These are phyloP conservation scores for Cytospora paraplurivora DNA, from an alignment of 2,329 filamentous ascomycete species.

Conservation along the genomic window DNA sequence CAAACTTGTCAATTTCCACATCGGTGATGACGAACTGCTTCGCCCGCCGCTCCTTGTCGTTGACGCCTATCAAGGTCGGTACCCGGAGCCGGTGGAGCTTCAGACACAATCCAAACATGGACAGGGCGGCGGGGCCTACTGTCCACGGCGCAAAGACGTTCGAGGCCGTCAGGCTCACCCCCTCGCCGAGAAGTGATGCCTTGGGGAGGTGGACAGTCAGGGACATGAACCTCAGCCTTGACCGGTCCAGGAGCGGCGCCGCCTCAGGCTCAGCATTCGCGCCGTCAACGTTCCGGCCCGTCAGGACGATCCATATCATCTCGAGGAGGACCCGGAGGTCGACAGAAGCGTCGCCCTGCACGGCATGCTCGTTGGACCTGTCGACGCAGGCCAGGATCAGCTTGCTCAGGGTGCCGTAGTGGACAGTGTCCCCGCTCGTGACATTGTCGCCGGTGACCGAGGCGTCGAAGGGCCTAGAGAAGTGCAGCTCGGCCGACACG, in stretches of 20 bases:
- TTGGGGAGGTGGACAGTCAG: slow-evolving; percentile 65
- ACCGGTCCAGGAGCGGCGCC: slow-evolving; percentile 40
- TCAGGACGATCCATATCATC: slow-evolving; percentile 42
- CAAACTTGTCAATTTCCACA: slow-evolving; percentile 60
- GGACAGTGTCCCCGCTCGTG: slow-evolving; percentile 65
- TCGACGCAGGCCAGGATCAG: slow-evolving; percentile 54
- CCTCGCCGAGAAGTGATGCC: slow-evolving; percentile 66
- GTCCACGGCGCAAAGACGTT: slow-evolving; percentile 43
- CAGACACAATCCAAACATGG: slow-evolving; percentile 42
- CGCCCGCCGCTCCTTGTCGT: slow-evolving; percentile 66
- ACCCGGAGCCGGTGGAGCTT: slow-evolving; percentile 61
- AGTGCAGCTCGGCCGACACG: slow-evolving; percentile 61
- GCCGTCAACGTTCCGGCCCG: slow-evolving; percentile 40
- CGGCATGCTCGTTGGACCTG: slow-evolving; percentile 25
- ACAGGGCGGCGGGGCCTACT: slow-evolving; percentile 28
- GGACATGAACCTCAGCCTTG: slow-evolving; percentile 48
- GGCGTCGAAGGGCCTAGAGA: slow-evolving; percentile 57
- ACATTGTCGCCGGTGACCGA: slow-evolving; percentile 63
- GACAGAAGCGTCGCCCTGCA: slow-evolving; percentile 27
- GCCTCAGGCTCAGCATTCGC: slow-evolving; percentile 36
- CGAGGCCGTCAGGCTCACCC: slow-evolving; percentile 55
- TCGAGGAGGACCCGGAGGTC: slow-evolving; percentile 40
- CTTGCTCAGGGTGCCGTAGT: slow-evolving; percentile 74
- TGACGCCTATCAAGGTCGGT: slow-evolving; percentile 72
- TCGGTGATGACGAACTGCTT: slow-evolving; percentile 69